Evolutionary conservation across 257 asterid genomes (phyloP), one percentile per base, ranked within the genome.

Genomic region (Schizonepeta tenuifolia): DNA sequence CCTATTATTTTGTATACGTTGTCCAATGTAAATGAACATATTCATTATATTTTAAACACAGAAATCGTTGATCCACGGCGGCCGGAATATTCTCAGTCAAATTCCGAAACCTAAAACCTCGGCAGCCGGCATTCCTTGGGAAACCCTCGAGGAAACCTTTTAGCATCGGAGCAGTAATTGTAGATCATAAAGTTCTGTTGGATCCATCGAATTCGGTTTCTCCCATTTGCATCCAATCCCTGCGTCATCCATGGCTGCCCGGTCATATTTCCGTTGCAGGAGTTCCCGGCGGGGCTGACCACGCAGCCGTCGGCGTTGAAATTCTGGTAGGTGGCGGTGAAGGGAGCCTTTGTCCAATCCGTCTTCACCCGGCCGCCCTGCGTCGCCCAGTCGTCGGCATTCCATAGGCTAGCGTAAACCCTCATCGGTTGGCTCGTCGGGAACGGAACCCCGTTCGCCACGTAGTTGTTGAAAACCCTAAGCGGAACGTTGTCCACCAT

Each of bases 341-440:
- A 87, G 3, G 96, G 96, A 17, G 93, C 86, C 75, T 76, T 59
- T 2, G 83, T 36, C 96, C 96, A 87, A 2, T 89, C 86, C 0
- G 89, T 83, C 82, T 85, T 89, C 43, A 89, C 84, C 33, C 82
- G 28, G 2, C 96, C 96, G 17, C 96, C 96, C 46, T 89, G 90
- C 24, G 92, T 86, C 1, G 95, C 92, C 92, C 92, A 86, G n/a
- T 83, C 90, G 17, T 83, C 93, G 0, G 90, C 94, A 2, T 84
- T 61, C 93, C 96, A 89, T 5, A 89, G 56, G 69, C 93, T 89
- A 67, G 80, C 80, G 41, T 71, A 62, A 58, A 87, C 59, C 40
- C 49, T 86, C 96, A 89, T 87, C 7, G 91, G 82, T 43, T 87
- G 86, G 68, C 24, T 70, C 13, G 76, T 75, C 0, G 91, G 96